These are phyloP conservation scores for Botrytis cinerea DNA, from an alignment of 2,329 filamentous ascomycete genomes.

Conservation along the genomic window DNA sequence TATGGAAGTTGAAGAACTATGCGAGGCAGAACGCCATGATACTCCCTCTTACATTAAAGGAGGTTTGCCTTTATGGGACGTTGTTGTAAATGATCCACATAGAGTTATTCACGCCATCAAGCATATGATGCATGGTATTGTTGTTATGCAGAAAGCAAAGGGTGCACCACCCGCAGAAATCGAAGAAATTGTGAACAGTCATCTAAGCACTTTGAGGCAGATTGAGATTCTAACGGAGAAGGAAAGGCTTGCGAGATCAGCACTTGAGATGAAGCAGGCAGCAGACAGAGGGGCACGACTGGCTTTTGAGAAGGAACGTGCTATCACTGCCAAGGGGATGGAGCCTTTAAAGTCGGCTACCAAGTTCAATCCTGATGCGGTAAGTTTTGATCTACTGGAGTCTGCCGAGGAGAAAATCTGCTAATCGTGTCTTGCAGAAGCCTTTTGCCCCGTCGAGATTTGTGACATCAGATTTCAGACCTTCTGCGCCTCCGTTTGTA, in stretches of 20 bases:
- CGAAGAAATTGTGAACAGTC: not conserved
- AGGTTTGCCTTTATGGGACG: not conserved
- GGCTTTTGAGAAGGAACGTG: not conserved
- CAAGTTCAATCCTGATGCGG: conserved; percentile 20
- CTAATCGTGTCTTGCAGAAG: not conserved
- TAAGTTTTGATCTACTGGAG: conserved; percentile 1
- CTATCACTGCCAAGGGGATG: not conserved
- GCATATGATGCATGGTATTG: conserved; percentile 21
- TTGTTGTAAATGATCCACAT: conserved; percentile 15
- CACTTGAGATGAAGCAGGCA: not conserved
- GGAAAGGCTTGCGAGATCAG: not conserved
- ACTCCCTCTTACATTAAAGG: conserved; percentile 23
- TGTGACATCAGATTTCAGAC: not conserved
- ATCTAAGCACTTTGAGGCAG: not conserved
- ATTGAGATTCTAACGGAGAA: conserved; percentile 2
- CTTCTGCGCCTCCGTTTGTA: not conserved
- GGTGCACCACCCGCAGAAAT: not conserved
- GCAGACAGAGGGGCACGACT: not conserved
- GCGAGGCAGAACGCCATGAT: conserved; percentile 16
- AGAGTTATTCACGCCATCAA: conserved; percentile 21
- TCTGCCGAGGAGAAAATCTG: not conserved
- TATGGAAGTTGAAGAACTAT: conserved; percentile 6
- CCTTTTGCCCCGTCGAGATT: not conserved
- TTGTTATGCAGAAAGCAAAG: not conserved
- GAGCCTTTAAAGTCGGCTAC: not conserved